Evolutionary conservation across 2,329 filamentous ascomycete genomes (phyloP), one percentile per base, ranked within the genome.

Genomic region (Aspergillus bombycis): DNA sequence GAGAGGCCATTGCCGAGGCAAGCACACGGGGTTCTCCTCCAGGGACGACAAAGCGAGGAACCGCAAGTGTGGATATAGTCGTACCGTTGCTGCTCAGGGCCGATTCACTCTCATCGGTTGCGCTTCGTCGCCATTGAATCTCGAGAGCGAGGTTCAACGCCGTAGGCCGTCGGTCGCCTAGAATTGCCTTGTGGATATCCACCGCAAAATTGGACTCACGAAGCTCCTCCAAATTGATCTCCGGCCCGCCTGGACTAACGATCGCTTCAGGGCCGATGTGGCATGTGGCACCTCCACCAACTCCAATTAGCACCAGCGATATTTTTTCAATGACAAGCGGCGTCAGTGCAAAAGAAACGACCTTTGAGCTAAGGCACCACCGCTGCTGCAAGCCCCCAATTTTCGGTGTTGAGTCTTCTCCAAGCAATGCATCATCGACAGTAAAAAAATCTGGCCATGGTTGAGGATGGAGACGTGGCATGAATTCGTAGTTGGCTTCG

Each of bases 381-480:
- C 86, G 88, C 73, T 98, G 94, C 6, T 86, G 83, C 16, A 98
- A 82, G 0, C 94, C 94, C 62, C 82, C 79, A 0, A 83, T 79
- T 32, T 77, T 73, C 30, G 72, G 62, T 4, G 66, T 64, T 23
- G 68, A 60, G 34, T 70, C 68, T 23, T 72, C 66, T 4, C 73
- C 72, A 3, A 75, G 70, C 19, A 78, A 61, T 12, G 76, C 71
- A 14, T 80, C 76, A 38, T 88, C 84, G 21, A 86, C 81, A 58
- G 88, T 84, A 77, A 98, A 99, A 70, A 96, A 89, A 74, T 90
- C 93, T 1, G 95, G 94, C 94, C 95, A 99, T 2, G 88, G 83
- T 56, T 91, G 89, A 0, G 85, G 78, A 75, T 97, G 91, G 4
- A 97, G 82, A 11, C 91, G 86, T 12, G 95, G 93, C 14, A 89